Evolutionary conservation across 2,329 filamentous ascomycete genomes (phyloP), one percentile per base, ranked within the genome.

Genomic region (Aspergillus pseudoglaucus): DNA sequence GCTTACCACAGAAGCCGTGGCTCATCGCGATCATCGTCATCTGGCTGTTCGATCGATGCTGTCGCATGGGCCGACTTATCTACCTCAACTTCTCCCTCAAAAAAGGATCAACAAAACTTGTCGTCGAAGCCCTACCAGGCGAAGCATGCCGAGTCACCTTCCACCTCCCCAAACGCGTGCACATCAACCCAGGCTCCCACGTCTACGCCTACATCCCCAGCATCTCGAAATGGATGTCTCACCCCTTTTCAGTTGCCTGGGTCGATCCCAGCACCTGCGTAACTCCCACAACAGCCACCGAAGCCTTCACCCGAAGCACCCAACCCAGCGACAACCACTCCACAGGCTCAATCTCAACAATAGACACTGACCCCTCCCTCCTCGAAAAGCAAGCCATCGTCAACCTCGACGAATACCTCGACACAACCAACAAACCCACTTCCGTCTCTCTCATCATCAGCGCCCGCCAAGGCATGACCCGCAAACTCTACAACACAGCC

Each of bases 391-490:
- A 68, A 58, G 45, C 56, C 33, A 45, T 53, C 17, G 15, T 53
- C 23, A 52, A 54, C 18, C 47, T 63, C 8, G 60, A 64, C 32
- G 47, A 56, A 22, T 59, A 53, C 49, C 49, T 56, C 47, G 45
- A 59, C 33, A 50, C 49, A 46, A 49, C 33, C 20, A 50, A 59
- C 30, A 50, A 60, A 57, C 59, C 57, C 46, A 72, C 69, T 6
- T 59, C 60, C 45, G 72, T 84, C 55, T 79, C 77, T 32, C 73
- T 85, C 46, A 73, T 85, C 57, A 74, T 81, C 60, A 72, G 75
- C 49, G 79, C 79, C 38, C 76, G 78, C n/a, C 77, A 78, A n/a
- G 82, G 82, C 52, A 79, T 85, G 71, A 85, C 82, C 15, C 71
- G 76, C 46, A 73, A 75, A 45, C 73, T 85, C 38, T 83, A 80